Evolutionary conservation across 2,329 filamentous ascomycete species (phyloP).

Genomic region (Xylariaceae sp.): DNA sequence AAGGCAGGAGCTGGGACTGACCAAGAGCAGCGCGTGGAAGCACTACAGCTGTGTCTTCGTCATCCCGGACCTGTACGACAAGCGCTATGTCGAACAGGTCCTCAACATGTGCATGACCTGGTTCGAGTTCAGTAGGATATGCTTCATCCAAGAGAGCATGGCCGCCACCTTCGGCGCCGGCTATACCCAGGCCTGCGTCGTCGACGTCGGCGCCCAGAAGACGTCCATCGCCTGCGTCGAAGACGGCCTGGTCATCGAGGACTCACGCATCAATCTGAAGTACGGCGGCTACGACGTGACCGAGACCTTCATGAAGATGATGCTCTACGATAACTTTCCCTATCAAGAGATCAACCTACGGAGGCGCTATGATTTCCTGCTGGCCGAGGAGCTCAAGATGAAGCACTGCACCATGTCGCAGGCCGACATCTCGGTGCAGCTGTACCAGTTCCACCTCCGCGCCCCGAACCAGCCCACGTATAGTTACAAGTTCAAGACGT

Average conservation of each 20-base stretch:
- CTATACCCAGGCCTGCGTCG: slow-evolving; percentile 87
- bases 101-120: slow-evolving; percentile 80
- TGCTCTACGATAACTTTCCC: slow-evolving; percentile 92
- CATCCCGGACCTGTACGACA: slow-evolving; percentile 94
- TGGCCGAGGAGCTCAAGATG: slow-evolving; percentile 92
- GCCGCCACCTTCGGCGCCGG: slow-evolving; percentile 92
- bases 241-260: slow-evolving; percentile 89
- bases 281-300: slow-evolving; percentile 90
- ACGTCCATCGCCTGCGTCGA: slow-evolving; percentile 96
- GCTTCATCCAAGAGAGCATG: slow-evolving; percentile 93
- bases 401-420: slow-evolving; percentile 90
- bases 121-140: slow-evolving; percentile 82
- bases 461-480: slow-evolving; percentile 80
- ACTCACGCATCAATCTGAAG: slow-evolving; percentile 91
- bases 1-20: slow-evolving; percentile 72
- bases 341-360: slow-evolving; percentile 91
- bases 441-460: slow-evolving; percentile 84
- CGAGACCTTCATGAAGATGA: slow-evolving; percentile 93
- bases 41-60: slow-evolving; percentile 97
- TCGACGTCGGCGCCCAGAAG: slow-evolving; percentile 95
- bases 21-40: slow-evolving; percentile 69
- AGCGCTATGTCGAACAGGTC: slow-evolving; percentile 77
- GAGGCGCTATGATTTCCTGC: slow-evolving; percentile 81
- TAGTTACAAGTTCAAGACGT: slow-evolving; percentile 94
- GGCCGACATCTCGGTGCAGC: slow-evolving; percentile 78